These are phyloP conservation scores for Protomyces inundatus DNA, from an alignment of 1,139 yeast species.

Conservation along the genomic window DNA sequence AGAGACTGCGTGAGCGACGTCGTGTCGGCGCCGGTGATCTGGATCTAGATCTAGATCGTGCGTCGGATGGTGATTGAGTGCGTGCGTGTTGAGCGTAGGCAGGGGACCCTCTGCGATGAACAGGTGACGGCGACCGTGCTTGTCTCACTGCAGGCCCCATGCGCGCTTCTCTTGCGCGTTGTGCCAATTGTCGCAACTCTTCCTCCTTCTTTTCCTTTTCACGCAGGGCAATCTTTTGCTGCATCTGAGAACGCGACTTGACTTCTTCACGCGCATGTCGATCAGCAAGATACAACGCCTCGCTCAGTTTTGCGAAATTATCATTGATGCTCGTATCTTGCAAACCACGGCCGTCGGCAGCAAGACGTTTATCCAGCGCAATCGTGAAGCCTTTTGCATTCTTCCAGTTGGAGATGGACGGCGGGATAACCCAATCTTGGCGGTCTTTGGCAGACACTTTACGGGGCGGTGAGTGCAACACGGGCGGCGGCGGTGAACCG, in stretches of 20 bases:
- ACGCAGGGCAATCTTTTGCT: slow-evolving; percentile 51
- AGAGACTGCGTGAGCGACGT: slow-evolving; percentile 1
- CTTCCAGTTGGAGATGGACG: slow-evolving; percentile 93
- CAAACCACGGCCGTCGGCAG: slow-evolving; percentile 50
- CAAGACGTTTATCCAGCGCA: slow-evolving; percentile 69
- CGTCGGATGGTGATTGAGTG: not conserved
- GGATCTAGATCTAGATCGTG: slow-evolving; percentile 9
- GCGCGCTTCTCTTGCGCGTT: slow-evolving; percentile 48
- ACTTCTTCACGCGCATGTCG: slow-evolving; percentile 67
- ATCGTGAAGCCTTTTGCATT: slow-evolving; percentile 88
- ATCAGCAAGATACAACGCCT: slow-evolving; percentile 74
- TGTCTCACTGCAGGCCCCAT: not conserved
- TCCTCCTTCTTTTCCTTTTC: slow-evolving; percentile 59
- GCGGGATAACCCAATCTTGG: slow-evolving; percentile 81
- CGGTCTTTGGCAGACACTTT: slow-evolving; percentile 71
- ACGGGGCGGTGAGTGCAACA: slow-evolving; percentile 47
- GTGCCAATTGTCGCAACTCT: slow-evolving; percentile 55
- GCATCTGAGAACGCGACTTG: slow-evolving; percentile 53
- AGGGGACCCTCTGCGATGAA: not conserved
- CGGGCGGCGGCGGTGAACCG: slow-evolving; percentile 57
- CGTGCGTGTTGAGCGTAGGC: not conserved
- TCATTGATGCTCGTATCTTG: slow-evolving; percentile 49
- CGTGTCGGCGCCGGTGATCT: not conserved
- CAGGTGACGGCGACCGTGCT: slow-evolving; percentile 10
- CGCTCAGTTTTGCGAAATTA: slow-evolving; percentile 59